Base-by-base conservation (phyloP, 208 protist genomes). In the Wallacemonas collosoma region DNA sequence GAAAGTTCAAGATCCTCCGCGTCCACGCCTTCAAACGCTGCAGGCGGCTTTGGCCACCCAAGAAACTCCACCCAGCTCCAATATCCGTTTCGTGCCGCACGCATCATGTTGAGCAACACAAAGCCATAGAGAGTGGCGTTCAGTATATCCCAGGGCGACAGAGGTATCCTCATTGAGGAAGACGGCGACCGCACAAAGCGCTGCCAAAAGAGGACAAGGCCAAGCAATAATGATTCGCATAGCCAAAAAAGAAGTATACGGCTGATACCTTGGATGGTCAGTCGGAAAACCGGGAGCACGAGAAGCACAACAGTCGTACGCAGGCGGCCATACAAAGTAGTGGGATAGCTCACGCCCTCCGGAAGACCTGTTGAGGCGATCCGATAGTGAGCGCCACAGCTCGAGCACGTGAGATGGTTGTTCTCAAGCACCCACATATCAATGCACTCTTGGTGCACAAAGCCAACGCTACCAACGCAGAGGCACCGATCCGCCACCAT, bases 371-470 rank as follows among this genome's bases (percentile, higher is more conserved):
- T 77, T 50, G 83, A 83, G 40, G 77, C 62, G 12, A 89, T 61
- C 11, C 73, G 80, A 63, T 94, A 94, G 2, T 47, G 9, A 1
- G 76, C 76, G 53, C 77, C 75, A 55, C 89, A 94, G 71, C 79
- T 91, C 35, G 71, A 73, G 68, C 89, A 94, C 12, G 53, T 47
- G 35, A 61, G 68, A 57, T 84, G 82, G 66, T 68, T 71, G 54
- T 86, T 71, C 15, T 80, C 70, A 40, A 91, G 81, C 17, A 94
- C 83, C 87, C 89, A 94, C 8, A 76, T 39, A 64, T 90, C 77
- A 45, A 94, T 90, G 64, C 89, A 94, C n/a, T 71, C 75, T 50
- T 80, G 77, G 58, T 94, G 89, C 43, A 92, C 83, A 45, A 68
- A 86, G 1, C 85, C 85, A 64, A 92, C 76, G 15, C 77, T 84